Percentiles rank a stretch among this genome's conserved stretches.
phyloP scores from a whole-genome alignment of 495 filamentous ascomycete species.

The Penicillium daleae region DNA sequence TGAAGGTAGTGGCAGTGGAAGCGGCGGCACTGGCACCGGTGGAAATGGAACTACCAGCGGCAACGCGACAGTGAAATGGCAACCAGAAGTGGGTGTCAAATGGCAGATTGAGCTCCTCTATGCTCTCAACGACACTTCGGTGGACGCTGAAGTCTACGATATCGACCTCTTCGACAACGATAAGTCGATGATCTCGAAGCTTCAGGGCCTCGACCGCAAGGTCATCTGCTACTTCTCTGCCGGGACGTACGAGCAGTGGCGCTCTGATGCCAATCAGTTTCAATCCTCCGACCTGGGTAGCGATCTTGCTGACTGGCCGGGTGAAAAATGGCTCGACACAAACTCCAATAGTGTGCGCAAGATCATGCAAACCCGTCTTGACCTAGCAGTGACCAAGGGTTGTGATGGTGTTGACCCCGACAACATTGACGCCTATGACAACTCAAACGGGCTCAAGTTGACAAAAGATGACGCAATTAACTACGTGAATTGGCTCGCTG shows the following conservation, averaged over 20 bases:
- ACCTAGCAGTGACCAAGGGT: slow-evolving; percentile 59
- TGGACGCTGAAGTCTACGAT: slow-evolving; percentile 59
- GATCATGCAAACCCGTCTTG: slow-evolving; percentile 63
- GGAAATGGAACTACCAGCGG: slow-evolving; percentile 29
- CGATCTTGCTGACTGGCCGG: slow-evolving; percentile 62
- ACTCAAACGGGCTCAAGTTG: slow-evolving; percentile 59
- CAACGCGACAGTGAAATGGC: slow-evolving; percentile 46
- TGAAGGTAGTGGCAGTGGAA: slow-evolving; percentile 20
- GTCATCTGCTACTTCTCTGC: slow-evolving; percentile 79
- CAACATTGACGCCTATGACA: slow-evolving; percentile 69
- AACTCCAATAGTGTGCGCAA: slow-evolving; percentile 57
- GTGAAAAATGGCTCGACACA: slow-evolving; percentile 69
- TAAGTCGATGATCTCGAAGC: slow-evolving; percentile 43
- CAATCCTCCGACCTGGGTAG: slow-evolving; percentile 53
- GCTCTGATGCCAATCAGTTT: slow-evolving; percentile 60
- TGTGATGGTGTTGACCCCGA: slow-evolving; percentile 76
- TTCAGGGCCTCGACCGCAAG: slow-evolving; percentile 54
- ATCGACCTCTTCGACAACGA: slow-evolving; percentile 64
- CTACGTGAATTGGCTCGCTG: slow-evolving; percentile 63
- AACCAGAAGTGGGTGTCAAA: slow-evolving; percentile 50
- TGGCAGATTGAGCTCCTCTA: slow-evolving; percentile 61
- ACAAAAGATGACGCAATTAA: slow-evolving; percentile 57
- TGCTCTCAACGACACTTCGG: slow-evolving; percentile 46
- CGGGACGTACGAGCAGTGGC: slow-evolving; percentile 64
- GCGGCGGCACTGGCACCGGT: slow-evolving; percentile 12